phyloP scores from a whole-genome alignment of 2,329 filamentous ascomycete genomes.

The Metarhizium album region DNA sequence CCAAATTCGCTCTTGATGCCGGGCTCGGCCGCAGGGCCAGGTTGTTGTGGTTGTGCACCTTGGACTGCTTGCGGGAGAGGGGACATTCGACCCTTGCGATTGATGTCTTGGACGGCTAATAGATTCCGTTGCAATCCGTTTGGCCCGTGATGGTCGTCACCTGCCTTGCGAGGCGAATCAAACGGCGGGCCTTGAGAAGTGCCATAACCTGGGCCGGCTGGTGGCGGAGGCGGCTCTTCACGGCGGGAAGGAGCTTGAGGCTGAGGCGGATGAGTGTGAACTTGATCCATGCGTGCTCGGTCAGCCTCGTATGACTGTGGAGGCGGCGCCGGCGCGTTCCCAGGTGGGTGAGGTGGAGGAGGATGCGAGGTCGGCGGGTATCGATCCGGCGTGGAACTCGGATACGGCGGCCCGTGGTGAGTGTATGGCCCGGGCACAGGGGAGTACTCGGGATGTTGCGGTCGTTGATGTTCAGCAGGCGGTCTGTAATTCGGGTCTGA shows the following conservation, averaged over 20 bases:
- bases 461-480: slow-evolving; percentile 26
- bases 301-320: slow-evolving; percentile 38
- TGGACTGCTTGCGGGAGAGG: slow-evolving; percentile 90
- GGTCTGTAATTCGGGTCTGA: slow-evolving; percentile 23
- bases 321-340: slow-evolving; percentile 19
- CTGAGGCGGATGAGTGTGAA: slow-evolving; percentile 24
- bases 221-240: slow-evolving; percentile 40
- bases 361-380: slow-evolving; percentile 26
- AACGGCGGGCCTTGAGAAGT: slow-evolving; percentile 29
- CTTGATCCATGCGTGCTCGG: slow-evolving; percentile 31
- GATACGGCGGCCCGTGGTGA: slow-evolving; percentile 20
- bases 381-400: slow-evolving; percentile 20
- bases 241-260: slow-evolving; percentile 26
- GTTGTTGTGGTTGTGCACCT: slow-evolving; percentile 71
- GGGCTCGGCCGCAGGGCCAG: slow-evolving; percentile 70
- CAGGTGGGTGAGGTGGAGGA: slow-evolving; percentile 22
- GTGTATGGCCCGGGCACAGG: slow-evolving; percentile 28
- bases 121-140: slow-evolving; percentile 45
- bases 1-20: slow-evolving; percentile 93
- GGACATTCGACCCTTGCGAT: slow-evolving; percentile 73
- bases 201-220: slow-evolving; percentile 40
- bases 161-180: slow-evolving; percentile 27
- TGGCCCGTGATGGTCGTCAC: slow-evolving; percentile 29
- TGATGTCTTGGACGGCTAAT: slow-evolving; percentile 70
- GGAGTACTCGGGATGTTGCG: slow-evolving; percentile 36